Base-by-base conservation (phyloP, 2,329 filamentous ascomycete genomes). In the Arthrobotrys sphaeroides region DNA sequence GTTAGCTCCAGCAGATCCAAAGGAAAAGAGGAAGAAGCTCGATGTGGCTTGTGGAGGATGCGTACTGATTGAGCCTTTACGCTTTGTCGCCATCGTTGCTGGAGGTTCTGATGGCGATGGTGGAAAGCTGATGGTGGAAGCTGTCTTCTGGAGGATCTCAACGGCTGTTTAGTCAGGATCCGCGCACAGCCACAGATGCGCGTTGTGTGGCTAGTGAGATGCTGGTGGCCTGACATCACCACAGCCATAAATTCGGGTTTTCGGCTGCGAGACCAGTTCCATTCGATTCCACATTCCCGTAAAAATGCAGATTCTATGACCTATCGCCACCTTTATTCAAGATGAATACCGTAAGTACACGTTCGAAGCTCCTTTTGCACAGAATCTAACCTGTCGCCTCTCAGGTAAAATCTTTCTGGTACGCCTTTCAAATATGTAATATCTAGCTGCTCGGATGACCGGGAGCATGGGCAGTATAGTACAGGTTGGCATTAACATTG, bases 371-470 rank as follows among this genome's bases (percentile, higher is more conserved):
- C 36, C 61, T 18, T 38, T 20, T 16, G 45, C 20, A 12, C n/a
- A 10, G 20, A 33, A 24, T 47, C 72, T 20, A 38, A 47, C 43
- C 66, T 77, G 78, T 78, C 65, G 78, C 45, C n/a, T 10, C 1
- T 5, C 78, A 90, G 88, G 85, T 87, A 77, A 88, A 86, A 84
- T 90, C 88, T 61, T 90, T 90, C 84, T 90, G 88, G 88, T 90
- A 84, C 78, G 84, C 80, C 61, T 43, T 60, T 53, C 45, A 51
- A 3, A 16, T 47, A 40, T 31, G 31, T 26, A 75, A 62, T 72
- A 75, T 79, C 77, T n/a, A n/a, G n/a, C n/a, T n/a, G n/a, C n/a
- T 80, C 78, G 73, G 53, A 26, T 61, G 51, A 43, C 73, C 31
- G 31, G 61, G 45, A 22, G 20, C 60, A n/a, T n/a, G n/a, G n/a